Evolutionary conservation across 2,329 filamentous ascomycete genomes (phyloP), one percentile per base, ranked within the genome.

Genomic region (Curvularia hawaiiensis): DNA sequence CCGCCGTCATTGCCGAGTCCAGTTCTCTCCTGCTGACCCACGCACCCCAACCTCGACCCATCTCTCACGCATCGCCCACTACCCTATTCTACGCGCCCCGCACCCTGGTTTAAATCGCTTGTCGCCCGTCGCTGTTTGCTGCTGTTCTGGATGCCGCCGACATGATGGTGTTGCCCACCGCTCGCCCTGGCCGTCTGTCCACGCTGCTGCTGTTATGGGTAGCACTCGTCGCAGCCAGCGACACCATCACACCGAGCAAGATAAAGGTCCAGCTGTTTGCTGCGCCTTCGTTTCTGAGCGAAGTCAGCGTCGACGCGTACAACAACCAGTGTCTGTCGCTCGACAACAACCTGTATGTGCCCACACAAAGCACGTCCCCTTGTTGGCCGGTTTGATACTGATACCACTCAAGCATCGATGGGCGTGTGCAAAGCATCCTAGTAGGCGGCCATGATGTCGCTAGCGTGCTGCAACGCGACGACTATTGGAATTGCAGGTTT

Each of bases 201-300:
- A 47, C 57, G 18, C 24, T 56, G 9, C 44, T 59, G 30, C 40
- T 62, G 45, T 56, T 58, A 12, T 52, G 43, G 43, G 43, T 50
- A 9, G 33, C 40, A 33, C 10, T 57, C 10, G 60, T 49, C 14
- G 45, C 47, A 6, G 62, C 65, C 43, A 58, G 56, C 47, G 65
- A 71, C 38, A 58, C 63, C 33, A 64, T 74, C 12, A 63, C 61
- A 4, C 49, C 59, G 4, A 52, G 53, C 28, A 66, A 67, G 31
- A 75, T 75, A 62, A 74, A 73, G 56, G 71, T 75, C 5, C 73
- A 73, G 50, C 52, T 75, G 6, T 75, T 73, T 47, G 73, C 71
- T 6, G 53, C 63, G 24, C 70, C 71, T 1, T 67, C 71, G n/a
- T 75, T 72, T 48, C 65, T 69, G 30, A 65, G 63, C 18, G 71